Evolutionary conservation across 1,139 yeast species (phyloP), one percentile per base, ranked within the genome.

Genomic region (Hyphopichia buzzinii): DNA sequence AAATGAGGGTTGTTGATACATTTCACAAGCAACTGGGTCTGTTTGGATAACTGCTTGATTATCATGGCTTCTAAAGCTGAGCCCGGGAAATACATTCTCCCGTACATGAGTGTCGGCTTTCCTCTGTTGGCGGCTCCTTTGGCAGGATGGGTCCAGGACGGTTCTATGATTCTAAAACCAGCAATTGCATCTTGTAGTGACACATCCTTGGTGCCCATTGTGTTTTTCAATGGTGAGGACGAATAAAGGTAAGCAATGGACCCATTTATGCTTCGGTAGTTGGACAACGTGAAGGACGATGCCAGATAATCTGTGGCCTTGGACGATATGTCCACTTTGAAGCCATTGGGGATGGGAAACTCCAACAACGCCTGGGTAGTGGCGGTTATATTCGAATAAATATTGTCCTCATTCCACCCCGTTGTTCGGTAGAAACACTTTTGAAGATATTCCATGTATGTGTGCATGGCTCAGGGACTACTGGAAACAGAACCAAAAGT

Each of bases 11-110:
- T 84, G 49, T 84, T 83, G 31, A 88, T 79, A 53, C 95, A 85
- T 48, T 85, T 86, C 22, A 88, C 62, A 34, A 84, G 62, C 23
- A 88, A 46, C 50, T 88, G 95, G 10, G 89, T 64, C 39, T 70
- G 66, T 13, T 73, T 60, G 3, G 84, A 62, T 28, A 88, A 50
- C 39, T 89, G 67, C 43, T 85, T 79, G 28, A 90, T 79, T 8
- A 82, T 52, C 94, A 92, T 83, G 1, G 96, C 96, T 56, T 92
- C 98, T 6, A 94, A 63, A 4, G 87, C 82, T 16, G 88, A 81
- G 1, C 89, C 86, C 0, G 98, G 98, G 45, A 92, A 81, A 52
- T 84, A 86, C 79, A 94, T 78, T 43, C 95, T 69, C 1, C 97
- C 98, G 54, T 88, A 92, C 16, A 67, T 44, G 23, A 70, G 52